A percentile compares a stretch with the other conserved stretches of the same genome.
Evolutionary conservation across 768 basidiomycete species (phyloP).

Genomic region (Infundibulicybe gibba): DNA sequence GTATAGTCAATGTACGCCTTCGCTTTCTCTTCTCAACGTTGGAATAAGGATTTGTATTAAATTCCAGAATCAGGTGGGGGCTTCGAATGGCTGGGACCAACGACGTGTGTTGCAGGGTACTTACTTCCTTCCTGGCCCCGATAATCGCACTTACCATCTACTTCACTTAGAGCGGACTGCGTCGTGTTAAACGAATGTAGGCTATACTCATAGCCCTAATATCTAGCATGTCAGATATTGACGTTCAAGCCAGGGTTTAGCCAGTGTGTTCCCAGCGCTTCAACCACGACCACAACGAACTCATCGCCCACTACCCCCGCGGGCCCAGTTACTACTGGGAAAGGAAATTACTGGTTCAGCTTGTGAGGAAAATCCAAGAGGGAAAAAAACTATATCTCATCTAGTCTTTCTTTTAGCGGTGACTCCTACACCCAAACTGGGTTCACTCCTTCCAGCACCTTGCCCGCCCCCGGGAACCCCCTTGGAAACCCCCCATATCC

Average conservation of each 20-base stretch:
- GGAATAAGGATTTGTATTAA: too few species aligned
- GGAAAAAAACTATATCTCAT: too few species aligned
- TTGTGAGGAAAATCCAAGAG: conserved; percentile 38
- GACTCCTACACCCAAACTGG: conserved; percentile 60
- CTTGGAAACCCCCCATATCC: conserved; percentile 54
- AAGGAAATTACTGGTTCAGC: conserved; percentile 52
- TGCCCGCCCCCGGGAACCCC: conserved; percentile 42
- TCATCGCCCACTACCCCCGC: conserved; percentile 15
- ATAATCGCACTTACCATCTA: neutral
- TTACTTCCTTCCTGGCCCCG: neutral
- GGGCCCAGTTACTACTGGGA: conserved; percentile 11
- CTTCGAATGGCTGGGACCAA: conserved; percentile 36
- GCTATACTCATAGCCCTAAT: conserved; percentile 1
- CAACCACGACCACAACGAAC: conserved; percentile 1
- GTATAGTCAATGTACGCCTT: conserved; percentile 11
- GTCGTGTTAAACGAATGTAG: conserved; percentile 23
- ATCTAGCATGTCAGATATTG: neutral
- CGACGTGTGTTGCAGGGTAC: conserved; percentile 37
- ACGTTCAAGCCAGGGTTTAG: conserved; percentile 26
- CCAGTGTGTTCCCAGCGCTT: conserved; percentile 31
- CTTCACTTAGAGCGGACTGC: conserved; percentile 14
- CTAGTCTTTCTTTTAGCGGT: conserved; percentile 29
- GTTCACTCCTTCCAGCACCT: conserved; percentile 34
- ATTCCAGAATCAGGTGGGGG: conserved; percentile 6
- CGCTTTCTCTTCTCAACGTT: too few species aligned